Conservation (phyloP, 2,329 filamentous ascomycete species). For the Ustilaginoidea virens region DNA sequence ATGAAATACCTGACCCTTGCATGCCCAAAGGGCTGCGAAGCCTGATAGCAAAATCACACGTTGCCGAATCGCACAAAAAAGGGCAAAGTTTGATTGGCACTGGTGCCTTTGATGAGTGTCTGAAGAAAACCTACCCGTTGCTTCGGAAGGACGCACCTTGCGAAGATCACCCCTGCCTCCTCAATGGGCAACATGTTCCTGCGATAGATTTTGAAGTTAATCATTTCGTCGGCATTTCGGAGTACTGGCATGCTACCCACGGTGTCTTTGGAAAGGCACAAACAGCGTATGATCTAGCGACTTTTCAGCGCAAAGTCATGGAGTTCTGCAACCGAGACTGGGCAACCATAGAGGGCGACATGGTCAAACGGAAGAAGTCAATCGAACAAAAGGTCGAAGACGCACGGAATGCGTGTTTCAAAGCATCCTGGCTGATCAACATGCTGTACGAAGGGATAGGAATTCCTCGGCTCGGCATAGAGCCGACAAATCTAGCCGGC, state of each 20-base stretch:
- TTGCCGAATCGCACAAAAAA: conserved; percentile 20
- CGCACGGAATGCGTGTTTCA: conserved; percentile 86
- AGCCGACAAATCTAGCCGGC: conserved; percentile 35
- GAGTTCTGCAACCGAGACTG: conserved; percentile 78
- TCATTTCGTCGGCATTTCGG: conserved; percentile 93
- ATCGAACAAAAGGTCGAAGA: conserved; percentile 64
- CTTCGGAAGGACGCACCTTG: conserved; percentile 83
- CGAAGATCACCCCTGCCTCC: conserved; percentile 65
- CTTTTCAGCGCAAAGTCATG: conserved; percentile 72
- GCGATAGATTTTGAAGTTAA: conserved; percentile 96
- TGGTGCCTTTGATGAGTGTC: conserved; percentile 72
- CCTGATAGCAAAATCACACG: conserved; percentile 48
- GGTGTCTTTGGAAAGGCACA: conserved; percentile 72
- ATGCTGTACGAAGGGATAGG: conserved; percentile 93
- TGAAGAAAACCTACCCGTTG: conserved; percentile 68
- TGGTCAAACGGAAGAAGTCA: conserved; percentile 53
- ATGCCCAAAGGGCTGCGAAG: conserved; percentile 64
- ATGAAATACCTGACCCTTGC: conserved; percentile 80
- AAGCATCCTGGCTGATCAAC: conserved; percentile 95
- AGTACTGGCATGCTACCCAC: conserved; percentile 98
- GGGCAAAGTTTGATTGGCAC: conserved; percentile 57
- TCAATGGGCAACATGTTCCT: conserved; percentile 84
- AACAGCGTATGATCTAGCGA: conserved; percentile 77
- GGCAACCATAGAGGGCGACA: conserved; percentile 53
- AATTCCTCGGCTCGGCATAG: conserved; percentile 70